Conservation (phyloP, 75 land plant genomes). For the Selaginella moellendorffii region DNA sequence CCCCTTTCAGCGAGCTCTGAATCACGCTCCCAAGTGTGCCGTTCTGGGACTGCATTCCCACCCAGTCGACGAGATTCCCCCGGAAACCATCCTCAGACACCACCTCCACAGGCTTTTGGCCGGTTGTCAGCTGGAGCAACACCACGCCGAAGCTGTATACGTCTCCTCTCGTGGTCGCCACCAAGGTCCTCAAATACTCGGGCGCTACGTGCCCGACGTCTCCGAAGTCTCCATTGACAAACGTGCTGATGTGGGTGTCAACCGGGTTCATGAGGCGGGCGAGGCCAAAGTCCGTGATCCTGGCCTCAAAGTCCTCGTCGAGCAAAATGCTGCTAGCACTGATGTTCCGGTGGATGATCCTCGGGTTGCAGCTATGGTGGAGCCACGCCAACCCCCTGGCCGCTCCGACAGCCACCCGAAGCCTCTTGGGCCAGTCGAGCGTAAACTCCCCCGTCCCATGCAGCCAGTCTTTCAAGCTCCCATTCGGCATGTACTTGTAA, state of each 20-base stretch:
- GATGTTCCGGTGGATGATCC: conserved; percentile 3
- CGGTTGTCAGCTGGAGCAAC: not conserved
- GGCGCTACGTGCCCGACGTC: conserved; percentile 6
- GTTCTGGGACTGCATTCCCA: not conserved
- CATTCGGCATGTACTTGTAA: not conserved
- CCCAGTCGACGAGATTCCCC: not conserved
- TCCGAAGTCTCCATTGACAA: conserved; percentile 8
- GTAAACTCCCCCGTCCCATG: not conserved
- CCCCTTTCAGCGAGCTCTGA: not conserved
- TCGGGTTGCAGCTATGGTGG: conserved; percentile 8
- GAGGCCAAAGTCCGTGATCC: conserved; percentile 3
- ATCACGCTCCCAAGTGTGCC: not conserved
- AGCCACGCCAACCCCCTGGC: conserved; percentile 5
- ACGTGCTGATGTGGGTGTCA: conserved; percentile 8
- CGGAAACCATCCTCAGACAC: not conserved
- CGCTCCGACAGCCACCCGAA: not conserved
- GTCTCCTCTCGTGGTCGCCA: not conserved
- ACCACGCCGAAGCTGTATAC: conserved; percentile 10
- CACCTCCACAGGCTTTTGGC: not conserved
- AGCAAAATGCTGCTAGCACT: conserved; percentile 1
- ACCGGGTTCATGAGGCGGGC: conserved; percentile 8
- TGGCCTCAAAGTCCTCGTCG: not conserved
- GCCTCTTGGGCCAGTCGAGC: conserved; percentile 4
- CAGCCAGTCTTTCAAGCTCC: not conserved
- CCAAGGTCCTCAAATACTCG: conserved; percentile 4